Percentiles rank a stretch among this genome's conserved stretches.
Conservation (phyloP, 345 rosid species). For the Eucalyptus lansdowneana region DNA sequence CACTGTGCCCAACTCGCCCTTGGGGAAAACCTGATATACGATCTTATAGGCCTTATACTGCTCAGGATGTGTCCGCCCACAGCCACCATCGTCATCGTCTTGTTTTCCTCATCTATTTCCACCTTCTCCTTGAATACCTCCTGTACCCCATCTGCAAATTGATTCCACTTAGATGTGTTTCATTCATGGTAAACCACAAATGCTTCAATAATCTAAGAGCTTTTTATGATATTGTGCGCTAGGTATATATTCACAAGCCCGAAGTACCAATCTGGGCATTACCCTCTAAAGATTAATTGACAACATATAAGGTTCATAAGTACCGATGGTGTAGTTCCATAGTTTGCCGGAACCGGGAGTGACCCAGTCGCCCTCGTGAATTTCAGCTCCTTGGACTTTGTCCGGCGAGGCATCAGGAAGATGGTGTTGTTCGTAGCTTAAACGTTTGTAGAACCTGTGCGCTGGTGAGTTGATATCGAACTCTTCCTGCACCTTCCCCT, state of each 20-base stretch:
- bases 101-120: not conserved
- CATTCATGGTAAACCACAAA: not conserved
- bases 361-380: conserved; percentile 1
- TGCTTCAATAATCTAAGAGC: not conserved
- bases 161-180: not conserved
- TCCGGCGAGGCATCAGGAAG: not conserved
- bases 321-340: not conserved
- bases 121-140: not conserved
- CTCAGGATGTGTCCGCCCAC: not conserved
- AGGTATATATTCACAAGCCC: not conserved
- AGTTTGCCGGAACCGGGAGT: not conserved
- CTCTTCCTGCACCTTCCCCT: not conserved
- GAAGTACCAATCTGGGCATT: not conserved
- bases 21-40: not conserved
- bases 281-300: not conserved
- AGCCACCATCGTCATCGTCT: not conserved
- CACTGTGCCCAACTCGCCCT: not conserved
- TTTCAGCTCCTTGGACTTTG: not conserved
- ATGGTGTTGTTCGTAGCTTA: not conserved
- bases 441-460: not conserved
- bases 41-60: not conserved
- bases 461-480: conserved; percentile 4
- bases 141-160: not conserved
- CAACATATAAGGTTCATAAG: not conserved
- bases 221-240: not conserved